Percentiles rank a stretch among this genome's conserved stretches.
Conservation (phyloP, 75 land plant species). For the Ceratopteris richardii region DNA sequence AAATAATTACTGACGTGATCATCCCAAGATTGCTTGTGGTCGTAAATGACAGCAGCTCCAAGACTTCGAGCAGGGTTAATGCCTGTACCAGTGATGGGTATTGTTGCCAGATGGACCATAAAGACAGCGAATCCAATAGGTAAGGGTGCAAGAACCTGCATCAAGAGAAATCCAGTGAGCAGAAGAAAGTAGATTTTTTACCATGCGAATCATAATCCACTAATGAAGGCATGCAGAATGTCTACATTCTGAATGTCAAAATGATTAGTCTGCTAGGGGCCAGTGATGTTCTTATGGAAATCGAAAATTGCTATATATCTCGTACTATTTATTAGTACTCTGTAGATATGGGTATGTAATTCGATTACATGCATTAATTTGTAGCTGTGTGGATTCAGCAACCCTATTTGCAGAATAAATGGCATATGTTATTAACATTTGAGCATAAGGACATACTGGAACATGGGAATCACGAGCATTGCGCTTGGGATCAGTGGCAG, state of each 20-base stretch:
- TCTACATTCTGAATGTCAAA: too few species aligned
- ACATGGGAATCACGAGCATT: constrained; percentile 58
- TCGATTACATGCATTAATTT: too few species aligned
- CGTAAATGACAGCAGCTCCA: constrained; percentile 44
- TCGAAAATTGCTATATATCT: too few species aligned
- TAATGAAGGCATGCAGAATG: not conserved
- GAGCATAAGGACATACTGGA: constrained; percentile 26
- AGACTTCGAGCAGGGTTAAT: constrained; percentile 42
- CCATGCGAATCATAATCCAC: not conserved
- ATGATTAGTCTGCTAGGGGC: too few species aligned
- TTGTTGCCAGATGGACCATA: constrained; percentile 49
- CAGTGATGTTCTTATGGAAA: too few species aligned
- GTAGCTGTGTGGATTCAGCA: too few species aligned
- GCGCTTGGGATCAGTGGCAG: constrained; percentile 59
- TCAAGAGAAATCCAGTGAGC: not conserved
- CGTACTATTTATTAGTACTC: too few species aligned
- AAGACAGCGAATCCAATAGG: too few species aligned
- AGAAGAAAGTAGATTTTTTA: not conserved
- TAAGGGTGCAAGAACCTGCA: constrained; percentile 43
- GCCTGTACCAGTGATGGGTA: constrained; percentile 50
- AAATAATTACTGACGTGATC: constrained; percentile 48
- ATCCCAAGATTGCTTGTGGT: constrained; percentile 36
- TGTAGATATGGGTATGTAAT: too few species aligned
- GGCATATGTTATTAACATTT: not conserved
- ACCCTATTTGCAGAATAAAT: not conserved